Conservation (phyloP, 371 early-diverging fungal genomes). For the Zychaea mexicana region DNA sequence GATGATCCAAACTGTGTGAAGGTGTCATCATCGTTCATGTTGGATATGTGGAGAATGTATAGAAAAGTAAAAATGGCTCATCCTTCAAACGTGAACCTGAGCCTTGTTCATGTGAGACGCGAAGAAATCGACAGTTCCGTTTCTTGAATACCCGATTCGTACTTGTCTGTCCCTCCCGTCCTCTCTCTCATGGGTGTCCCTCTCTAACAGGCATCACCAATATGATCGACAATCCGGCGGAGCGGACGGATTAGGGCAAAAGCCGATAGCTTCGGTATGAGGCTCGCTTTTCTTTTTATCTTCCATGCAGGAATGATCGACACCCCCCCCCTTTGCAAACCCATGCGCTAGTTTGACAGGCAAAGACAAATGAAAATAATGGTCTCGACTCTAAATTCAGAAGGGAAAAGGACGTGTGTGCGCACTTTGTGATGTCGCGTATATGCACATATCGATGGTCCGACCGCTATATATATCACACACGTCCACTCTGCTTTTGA, state of each 20-base stretch:
- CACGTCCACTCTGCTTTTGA: neutral
- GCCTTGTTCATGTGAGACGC: neutral
- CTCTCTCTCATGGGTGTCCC: no score
- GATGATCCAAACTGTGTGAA: conserved; percentile 9
- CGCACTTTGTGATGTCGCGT: neutral
- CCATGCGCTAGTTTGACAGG: neutral
- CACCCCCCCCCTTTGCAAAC: no score
- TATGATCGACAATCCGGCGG: neutral
- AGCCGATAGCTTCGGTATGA: neutral
- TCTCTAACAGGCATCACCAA: no score
- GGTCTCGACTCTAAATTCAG: neutral
- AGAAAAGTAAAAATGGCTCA: neutral
- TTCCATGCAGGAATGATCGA: conserved; percentile 1
- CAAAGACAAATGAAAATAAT: neutral
- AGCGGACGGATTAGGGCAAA: neutral
- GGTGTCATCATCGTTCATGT: conserved; percentile 7
- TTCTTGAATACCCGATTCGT: conserved; percentile 1
- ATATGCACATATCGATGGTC: conserved; percentile 1
- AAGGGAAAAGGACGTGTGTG: no score
- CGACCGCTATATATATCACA: neutral
- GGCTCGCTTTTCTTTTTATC: neutral
- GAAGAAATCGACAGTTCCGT: neutral
- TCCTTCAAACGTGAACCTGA: neutral
- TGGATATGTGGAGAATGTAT: neutral
- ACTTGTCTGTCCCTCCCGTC: neutral